phyloP scores from a whole-genome alignment of 2,329 filamentous ascomycete species.

The Sporothrix curviconia region DNA sequence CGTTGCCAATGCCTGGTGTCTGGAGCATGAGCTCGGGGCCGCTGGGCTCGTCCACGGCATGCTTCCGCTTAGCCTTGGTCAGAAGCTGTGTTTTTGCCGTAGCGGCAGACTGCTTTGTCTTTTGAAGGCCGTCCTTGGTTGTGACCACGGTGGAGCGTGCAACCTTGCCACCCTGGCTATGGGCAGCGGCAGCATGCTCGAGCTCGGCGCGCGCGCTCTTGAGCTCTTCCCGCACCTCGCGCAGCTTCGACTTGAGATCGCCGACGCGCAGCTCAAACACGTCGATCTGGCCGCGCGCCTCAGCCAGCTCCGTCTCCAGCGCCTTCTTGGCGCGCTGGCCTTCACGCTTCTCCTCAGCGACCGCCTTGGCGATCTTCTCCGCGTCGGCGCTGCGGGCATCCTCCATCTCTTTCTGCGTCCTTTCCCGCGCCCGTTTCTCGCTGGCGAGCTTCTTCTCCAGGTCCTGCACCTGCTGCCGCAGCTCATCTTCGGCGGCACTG shows the following conservation, averaged over 20 bases:
- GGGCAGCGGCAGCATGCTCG: constrained; percentile 22
- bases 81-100: constrained; percentile 22
- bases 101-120: constrained; percentile 24
- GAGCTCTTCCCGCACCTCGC: constrained; percentile 63
- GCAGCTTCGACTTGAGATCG: constrained; percentile 62
- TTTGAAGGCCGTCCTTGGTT: constrained; percentile 10
- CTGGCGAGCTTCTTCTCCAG: constrained; percentile 37
- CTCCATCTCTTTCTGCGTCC: constrained; percentile 29
- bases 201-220: constrained; percentile 52
- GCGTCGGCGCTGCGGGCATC: constrained; percentile 19
- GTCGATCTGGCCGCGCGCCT: constrained; percentile 56
- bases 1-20: constrained; percentile 33
- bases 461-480: constrained; percentile 27
- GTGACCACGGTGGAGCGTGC: constrained; percentile 22
- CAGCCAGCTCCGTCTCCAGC: constrained; percentile 48
- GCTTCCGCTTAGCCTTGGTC: constrained; percentile 38
- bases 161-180: constrained; percentile 33
- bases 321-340: constrained; percentile 40
- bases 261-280: constrained; percentile 65
- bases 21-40: constrained; percentile 43
- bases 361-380: constrained; percentile 28
- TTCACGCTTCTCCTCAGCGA: constrained; percentile 38
- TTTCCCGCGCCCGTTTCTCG: constrained; percentile 35
- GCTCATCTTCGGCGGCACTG: constrained; percentile 24
- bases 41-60: constrained; percentile 38